A percentile compares a stretch with the other conserved stretches of the same genome.
These are phyloP conservation scores for Corymbia citriodora DNA, from an alignment of 441 rosid species.

Conservation along the genomic window DNA sequence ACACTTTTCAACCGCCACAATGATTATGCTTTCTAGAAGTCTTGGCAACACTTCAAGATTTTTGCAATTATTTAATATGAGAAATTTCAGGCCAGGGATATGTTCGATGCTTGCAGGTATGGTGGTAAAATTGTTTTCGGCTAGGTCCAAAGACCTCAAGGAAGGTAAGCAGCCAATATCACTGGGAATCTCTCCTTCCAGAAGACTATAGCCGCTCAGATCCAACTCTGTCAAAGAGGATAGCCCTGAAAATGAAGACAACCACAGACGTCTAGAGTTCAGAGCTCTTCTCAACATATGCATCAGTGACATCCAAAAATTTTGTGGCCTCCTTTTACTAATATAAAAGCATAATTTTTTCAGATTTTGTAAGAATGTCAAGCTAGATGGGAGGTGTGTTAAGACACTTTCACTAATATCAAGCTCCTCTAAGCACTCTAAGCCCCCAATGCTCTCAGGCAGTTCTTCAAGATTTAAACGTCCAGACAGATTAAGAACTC, in stretches of 20 bases:
- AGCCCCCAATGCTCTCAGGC: not conserved
- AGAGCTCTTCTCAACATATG: not conserved
- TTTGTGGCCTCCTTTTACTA: not conserved
- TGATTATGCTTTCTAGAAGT: no score
- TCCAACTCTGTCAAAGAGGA: not conserved
- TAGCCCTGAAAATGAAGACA: rapidly evolving
- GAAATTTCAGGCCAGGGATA: conserved; percentile 2
- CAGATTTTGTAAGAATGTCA: not conserved
- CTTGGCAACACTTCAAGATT: no score
- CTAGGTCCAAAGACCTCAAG: conserved; percentile 8
- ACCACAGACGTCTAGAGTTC: rapidly evolving
- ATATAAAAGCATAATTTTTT: not conserved
- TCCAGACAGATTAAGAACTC: not conserved
- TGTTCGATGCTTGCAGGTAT: conserved; percentile 16
- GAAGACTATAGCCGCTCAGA: not conserved
- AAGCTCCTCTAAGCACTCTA: not conserved
- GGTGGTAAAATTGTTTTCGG: conserved; percentile 12
- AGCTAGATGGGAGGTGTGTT: not conserved
- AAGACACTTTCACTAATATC: not conserved
- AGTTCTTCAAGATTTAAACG: not conserved
- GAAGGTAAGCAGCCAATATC: conserved; percentile 6
- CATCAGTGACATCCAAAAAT: no score
- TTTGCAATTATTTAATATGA: no score
- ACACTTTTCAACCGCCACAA: no score
- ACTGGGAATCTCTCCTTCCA: not conserved